phyloP scores from a whole-genome alignment of 2,329 filamentous ascomycete species.

The Diplodia intermedia region DNA sequence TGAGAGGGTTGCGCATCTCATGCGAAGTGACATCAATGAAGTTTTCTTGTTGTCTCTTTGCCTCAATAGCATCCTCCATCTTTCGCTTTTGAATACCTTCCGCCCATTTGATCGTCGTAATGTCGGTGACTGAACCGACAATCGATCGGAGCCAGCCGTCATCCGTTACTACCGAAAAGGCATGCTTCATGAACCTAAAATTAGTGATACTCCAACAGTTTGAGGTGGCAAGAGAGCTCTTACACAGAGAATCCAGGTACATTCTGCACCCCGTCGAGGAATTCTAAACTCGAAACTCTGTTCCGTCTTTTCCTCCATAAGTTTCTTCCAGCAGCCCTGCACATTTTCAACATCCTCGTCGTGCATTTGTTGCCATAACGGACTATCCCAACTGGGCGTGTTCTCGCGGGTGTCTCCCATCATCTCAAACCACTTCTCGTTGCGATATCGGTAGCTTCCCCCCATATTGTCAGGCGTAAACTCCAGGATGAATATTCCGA shows the following conservation, averaged over 20 bases:
- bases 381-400: conserved; percentile 18
- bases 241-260: conserved; percentile 30
- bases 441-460: conserved; percentile 33
- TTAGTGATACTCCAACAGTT: background rate
- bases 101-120: conserved; percentile 46
- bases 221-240: background rate
- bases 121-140: conserved; percentile 44
- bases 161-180: conserved; percentile 39
- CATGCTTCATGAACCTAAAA: background rate
- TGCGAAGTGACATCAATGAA: conserved; percentile 49
- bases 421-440: conserved; percentile 34
- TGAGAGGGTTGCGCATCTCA: conserved; percentile 43
- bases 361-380: conserved; percentile 30
- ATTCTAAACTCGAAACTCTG: conserved; percentile 31
- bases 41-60: conserved; percentile 45
- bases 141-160: conserved; percentile 41
- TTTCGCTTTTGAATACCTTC: conserved; percentile 29
- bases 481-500: conserved; percentile 30
- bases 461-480: conserved; percentile 31
- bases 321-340: conserved; percentile 18
- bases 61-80: conserved; percentile 42
- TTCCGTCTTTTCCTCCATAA: conserved; percentile 28
- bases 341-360: conserved; percentile 4
- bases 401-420: conserved; percentile 28
- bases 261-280: background rate